A percentile compares a stretch with the other conserved stretches of the same genome.
These are phyloP conservation scores for Jatropha podagrica DNA, from an alignment of 441 rosid genomes.

Conservation along the genomic window DNA sequence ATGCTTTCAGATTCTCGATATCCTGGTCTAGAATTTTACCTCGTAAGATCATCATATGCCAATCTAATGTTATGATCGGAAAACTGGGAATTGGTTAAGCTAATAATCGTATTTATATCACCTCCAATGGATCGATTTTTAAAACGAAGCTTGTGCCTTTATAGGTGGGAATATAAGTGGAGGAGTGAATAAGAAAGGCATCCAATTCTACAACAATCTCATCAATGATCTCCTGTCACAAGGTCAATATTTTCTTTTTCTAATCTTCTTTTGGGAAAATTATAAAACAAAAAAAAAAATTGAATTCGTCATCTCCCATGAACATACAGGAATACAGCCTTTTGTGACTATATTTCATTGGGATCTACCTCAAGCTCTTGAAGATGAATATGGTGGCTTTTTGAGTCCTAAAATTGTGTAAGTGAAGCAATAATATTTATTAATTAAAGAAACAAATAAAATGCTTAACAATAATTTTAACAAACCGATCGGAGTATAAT, in stretches of 20 bases:
- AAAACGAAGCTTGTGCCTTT: too few species aligned
- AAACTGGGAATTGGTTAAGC: too few species aligned
- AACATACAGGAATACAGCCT: conserved; percentile 25
- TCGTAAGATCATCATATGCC: conserved; percentile 10
- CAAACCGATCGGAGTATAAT: too few species aligned
- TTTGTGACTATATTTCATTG: conserved; percentile 39
- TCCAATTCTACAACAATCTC: conserved; percentile 29
- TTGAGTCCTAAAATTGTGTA: conserved; percentile 31
- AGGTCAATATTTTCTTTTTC: conserved; percentile 22
- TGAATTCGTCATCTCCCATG: background rate
- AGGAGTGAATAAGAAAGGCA: conserved; percentile 52
- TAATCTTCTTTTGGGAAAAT: too few species aligned
- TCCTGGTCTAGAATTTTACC: conserved; percentile 31
- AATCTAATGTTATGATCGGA: too few species aligned
- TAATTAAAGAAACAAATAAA: too few species aligned
- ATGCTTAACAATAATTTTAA: too few species aligned
- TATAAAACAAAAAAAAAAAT: too few species aligned
- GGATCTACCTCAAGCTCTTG: conserved; percentile 38
- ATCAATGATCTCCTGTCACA: conserved; percentile 49
- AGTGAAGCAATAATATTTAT: conserved; percentile 12
- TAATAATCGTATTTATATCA: background rate
- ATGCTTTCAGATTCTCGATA: conserved; percentile 28
- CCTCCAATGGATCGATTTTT: background rate
- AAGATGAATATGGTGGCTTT: conserved; percentile 33
- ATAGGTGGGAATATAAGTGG: conserved; percentile 16